These are phyloP conservation scores for Amanita rubescens DNA, from an alignment of 768 basidiomycete species.

Conservation along the genomic window DNA sequence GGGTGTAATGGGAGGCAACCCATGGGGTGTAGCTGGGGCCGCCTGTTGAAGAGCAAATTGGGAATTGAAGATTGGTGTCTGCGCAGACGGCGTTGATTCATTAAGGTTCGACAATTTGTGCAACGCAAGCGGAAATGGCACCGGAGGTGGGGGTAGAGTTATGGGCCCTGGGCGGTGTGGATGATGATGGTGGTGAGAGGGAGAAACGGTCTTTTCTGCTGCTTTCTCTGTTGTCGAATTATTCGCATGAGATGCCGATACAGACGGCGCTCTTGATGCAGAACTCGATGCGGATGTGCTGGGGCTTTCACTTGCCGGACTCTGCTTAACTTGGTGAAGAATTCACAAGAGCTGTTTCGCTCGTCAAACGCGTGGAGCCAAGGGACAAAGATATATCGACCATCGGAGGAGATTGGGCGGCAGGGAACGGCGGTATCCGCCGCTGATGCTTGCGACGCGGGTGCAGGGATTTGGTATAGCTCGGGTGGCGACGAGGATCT, in stretches of 20 bases:
- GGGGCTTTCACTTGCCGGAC: neutral
- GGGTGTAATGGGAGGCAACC: constrained; percentile 90
- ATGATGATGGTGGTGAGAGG: constrained; percentile 5
- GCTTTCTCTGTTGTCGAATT: constrained; percentile 4
- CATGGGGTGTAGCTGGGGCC: constrained; percentile 58
- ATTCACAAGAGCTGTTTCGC: neutral
- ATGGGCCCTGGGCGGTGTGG: constrained; percentile 67
- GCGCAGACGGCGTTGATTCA: constrained; percentile 17
- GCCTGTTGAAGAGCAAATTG: constrained; percentile 17
- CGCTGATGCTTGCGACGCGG: neutral
- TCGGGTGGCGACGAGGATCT: constrained; percentile 19
- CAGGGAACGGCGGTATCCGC: neutral
- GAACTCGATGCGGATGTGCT: constrained; percentile 3
- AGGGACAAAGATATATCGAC: constrained; percentile 7
- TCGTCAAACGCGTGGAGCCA: neutral
- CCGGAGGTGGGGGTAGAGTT: constrained; percentile 50
- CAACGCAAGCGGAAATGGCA: constrained; percentile 29
- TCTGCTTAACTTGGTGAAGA: neutral
- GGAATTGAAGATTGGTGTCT: constrained; percentile 31
- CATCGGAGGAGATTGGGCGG: neutral
- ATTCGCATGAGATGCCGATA: constrained; percentile 3
- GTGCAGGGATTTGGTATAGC: neutral
- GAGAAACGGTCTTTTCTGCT: constrained; percentile 4
- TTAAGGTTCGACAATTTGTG: constrained; percentile 1
- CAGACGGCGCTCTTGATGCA: constrained; percentile 5